Evolutionary conservation across 2,329 filamentous ascomycete genomes (phyloP).

Genomic region (Aspergillus vadensis): DNA sequence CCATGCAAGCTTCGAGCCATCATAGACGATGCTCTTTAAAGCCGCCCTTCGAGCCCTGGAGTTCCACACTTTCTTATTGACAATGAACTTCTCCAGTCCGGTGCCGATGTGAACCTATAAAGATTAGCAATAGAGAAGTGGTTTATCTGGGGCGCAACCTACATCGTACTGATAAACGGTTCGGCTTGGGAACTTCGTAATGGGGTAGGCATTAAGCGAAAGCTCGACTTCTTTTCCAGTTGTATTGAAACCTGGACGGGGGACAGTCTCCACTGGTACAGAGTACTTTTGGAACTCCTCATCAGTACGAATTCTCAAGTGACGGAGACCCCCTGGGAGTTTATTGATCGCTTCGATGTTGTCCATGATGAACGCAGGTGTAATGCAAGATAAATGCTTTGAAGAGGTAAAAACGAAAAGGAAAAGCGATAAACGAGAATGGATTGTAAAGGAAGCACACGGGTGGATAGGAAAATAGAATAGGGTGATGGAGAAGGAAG

Average conservation of each 20-base stretch:
- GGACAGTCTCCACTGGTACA: conserved; percentile 35
- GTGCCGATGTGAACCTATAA: conserved; percentile 66
- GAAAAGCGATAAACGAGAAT: not conserved
- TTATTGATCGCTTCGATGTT: conserved; percentile 25
- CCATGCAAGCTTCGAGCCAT: conserved; percentile 88
- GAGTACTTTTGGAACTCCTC: conserved; percentile 32
- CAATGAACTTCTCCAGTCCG: conserved; percentile 60
- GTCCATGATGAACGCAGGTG: conserved; percentile 19
- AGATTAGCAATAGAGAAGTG: not conserved
- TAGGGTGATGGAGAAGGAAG: not conserved
- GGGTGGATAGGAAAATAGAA: not conserved
- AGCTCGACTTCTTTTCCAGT: conserved; percentile 59
- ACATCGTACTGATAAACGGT: conserved; percentile 85
- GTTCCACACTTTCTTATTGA: conserved; percentile 77
- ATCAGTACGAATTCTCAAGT: conserved; percentile 32
- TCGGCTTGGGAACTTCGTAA: conserved; percentile 60
- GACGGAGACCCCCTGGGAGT: conserved; percentile 26
- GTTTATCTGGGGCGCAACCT: conserved; percentile 42
- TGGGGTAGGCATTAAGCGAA: conserved; percentile 73
- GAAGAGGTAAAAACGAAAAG: not conserved
- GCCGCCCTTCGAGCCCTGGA: conserved; percentile 64
- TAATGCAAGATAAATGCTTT: not conserved
- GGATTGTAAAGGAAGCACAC: too few species aligned
- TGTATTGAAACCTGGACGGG: conserved; percentile 60
- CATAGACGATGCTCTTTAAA: conserved; percentile 68